phyloP scores from a whole-genome alignment of 1,284 basidiomycete species.

The Crucibulum cyathiforme region DNA sequence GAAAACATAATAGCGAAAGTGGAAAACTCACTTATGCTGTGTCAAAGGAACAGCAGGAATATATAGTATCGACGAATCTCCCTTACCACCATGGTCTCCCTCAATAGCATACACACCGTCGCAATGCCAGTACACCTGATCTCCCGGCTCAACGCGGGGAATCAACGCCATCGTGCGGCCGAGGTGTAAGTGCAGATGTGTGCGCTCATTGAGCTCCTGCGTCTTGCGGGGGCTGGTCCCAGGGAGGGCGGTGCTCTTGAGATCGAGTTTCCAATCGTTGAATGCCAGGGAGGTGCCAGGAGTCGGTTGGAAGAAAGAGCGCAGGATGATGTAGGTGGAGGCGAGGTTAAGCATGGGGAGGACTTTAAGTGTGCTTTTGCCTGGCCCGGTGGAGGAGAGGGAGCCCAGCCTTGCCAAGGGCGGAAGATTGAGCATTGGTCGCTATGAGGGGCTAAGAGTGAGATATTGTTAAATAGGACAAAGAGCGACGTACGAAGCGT shows the following conservation, averaged over 20 bases:
- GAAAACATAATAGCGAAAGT: neutral
- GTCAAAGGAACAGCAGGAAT: slow-evolving; percentile 82
- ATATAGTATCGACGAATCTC: slow-evolving; percentile 79
- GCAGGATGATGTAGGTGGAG: slow-evolving; percentile 72
- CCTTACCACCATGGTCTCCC: slow-evolving; percentile 58
- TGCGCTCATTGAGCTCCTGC: slow-evolving; percentile 66
- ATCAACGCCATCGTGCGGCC: slow-evolving; percentile 58
- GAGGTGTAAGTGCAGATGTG: slow-evolving; percentile 77
- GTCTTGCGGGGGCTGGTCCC: slow-evolving; percentile 65
- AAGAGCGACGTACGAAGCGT: slow-evolving; percentile 46
- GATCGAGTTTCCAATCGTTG: slow-evolving; percentile 69
- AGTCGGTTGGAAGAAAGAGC: slow-evolving; percentile 72
- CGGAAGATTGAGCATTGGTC: slow-evolving; percentile 78
- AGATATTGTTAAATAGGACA: neutral
- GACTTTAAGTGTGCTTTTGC: slow-evolving; percentile 60
- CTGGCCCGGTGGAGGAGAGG: slow-evolving; percentile 64
- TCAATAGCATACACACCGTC: slow-evolving; percentile 81
- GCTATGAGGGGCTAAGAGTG: slow-evolving; percentile 28
- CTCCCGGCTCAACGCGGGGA: slow-evolving; percentile 68
- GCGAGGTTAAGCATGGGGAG: slow-evolving; percentile 39
- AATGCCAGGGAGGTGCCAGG: slow-evolving; percentile 37
- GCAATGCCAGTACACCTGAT: slow-evolving; percentile 77
- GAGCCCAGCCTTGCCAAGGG: slow-evolving; percentile 83
- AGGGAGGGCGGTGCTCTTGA: slow-evolving; percentile 65
- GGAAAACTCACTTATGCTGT: slow-evolving; percentile 56